Conservation (phyloP, 768 basidiomycete genomes). For the Calocybe cyanea region DNA sequence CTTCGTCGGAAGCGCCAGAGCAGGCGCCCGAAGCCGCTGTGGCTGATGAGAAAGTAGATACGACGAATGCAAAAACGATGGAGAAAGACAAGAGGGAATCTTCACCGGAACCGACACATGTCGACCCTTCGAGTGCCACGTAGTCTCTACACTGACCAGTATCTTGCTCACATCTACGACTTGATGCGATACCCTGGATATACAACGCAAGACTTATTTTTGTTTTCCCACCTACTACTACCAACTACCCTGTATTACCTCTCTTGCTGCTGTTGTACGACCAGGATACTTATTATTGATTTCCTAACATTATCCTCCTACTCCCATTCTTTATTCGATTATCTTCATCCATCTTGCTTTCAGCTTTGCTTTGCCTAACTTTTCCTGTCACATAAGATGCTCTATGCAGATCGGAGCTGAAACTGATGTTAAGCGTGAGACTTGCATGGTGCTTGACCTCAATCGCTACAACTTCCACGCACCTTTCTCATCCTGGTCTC, state of each 20-base stretch:
- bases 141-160: conserved; percentile 7
- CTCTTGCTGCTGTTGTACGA: conserved; percentile 10
- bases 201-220: conserved; percentile 5
- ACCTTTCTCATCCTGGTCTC: too few relatives aligned
- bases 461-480: too few relatives aligned
- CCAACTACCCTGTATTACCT: conserved; percentile 12
- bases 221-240: conserved; percentile 6
- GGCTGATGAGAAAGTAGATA: conserved; percentile 4
- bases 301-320: conserved; percentile 4
- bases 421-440: too few relatives aligned
- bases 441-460: too few relatives aligned
- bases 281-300: conserved; percentile 10
- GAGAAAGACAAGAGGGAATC: background rate
- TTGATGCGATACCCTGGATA: conserved; percentile 12
- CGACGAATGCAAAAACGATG: background rate
- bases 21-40: background rate
- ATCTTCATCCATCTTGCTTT: conserved; percentile 3
- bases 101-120: conserved; percentile 3
- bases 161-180: conserved; percentile 7
- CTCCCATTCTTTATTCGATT: conserved; percentile 4
- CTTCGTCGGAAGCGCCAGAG: background rate
- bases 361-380: background rate
- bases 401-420: too few relatives aligned
- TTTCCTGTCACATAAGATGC: too few relatives aligned
- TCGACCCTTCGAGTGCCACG: background rate